phyloP scores from a whole-genome alignment of 108 stramenopile genomes.

The Skeletonema menzelii region DNA sequence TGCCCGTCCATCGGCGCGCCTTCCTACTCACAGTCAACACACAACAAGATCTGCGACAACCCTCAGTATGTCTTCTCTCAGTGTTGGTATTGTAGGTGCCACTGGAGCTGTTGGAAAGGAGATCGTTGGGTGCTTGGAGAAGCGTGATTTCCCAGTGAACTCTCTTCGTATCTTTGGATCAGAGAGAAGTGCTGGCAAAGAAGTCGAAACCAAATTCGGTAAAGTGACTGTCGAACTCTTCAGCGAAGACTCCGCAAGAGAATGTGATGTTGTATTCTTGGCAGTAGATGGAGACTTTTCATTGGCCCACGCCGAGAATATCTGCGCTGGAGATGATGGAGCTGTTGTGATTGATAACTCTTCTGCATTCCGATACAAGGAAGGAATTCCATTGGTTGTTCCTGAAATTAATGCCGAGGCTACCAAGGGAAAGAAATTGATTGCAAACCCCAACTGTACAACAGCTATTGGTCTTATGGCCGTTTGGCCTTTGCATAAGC shows the following conservation, averaged over 20 bases:
- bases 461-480: constrained; percentile 99
- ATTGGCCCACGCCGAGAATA: constrained; percentile 75
- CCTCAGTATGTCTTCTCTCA: constrained; percentile 20
- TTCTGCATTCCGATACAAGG: constrained; percentile 93
- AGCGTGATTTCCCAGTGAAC: constrained; percentile 71
- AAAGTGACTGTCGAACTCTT: constrained; percentile 87
- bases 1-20: background rate
- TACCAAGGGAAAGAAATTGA: constrained; percentile 91
- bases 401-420: constrained; percentile 96
- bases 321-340: constrained; percentile 70
- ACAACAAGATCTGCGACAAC: background rate
- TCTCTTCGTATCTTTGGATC: constrained; percentile 88
- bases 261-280: constrained; percentile 91
- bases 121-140: constrained; percentile 86
- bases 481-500: constrained; percentile 91
- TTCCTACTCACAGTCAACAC: background rate
- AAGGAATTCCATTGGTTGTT: constrained; percentile 91
- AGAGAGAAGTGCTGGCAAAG: constrained; percentile 82
- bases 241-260: constrained; percentile 59
- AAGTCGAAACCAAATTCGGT: constrained; percentile 82
- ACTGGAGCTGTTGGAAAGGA: constrained; percentile 98
- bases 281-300: constrained; percentile 91
- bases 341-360: constrained; percentile 88
- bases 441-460: constrained; percentile 99
- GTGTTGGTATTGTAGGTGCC: constrained; percentile 96